Percentiles rank a stretch among this genome's conserved stretches.
phyloP scores from a whole-genome alignment of 257 asterid species.

The Penstemon davidsonii region DNA sequence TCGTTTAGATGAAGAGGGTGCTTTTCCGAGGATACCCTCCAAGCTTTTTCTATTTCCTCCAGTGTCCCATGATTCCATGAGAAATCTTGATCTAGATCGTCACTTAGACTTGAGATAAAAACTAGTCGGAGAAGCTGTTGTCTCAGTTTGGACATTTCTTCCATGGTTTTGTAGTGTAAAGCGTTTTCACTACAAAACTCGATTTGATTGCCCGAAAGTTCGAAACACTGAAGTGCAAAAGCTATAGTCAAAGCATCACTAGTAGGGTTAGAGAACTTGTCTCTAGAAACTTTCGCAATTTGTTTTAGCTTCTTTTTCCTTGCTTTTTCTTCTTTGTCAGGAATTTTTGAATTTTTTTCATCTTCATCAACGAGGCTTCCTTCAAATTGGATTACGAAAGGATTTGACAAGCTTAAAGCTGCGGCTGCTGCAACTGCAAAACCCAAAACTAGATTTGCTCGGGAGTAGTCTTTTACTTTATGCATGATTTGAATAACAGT shows the following conservation, averaged over 20 bases:
- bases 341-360: constrained; percentile 35
- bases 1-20: constrained; percentile 63
- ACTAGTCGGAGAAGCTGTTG: constrained; percentile 80
- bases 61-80: constrained; percentile 67
- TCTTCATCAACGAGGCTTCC: constrained; percentile 40
- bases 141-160: constrained; percentile 95
- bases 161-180: constrained; percentile 84
- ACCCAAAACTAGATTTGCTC: constrained; percentile 71
- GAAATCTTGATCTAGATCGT: constrained; percentile 46
- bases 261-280: constrained; percentile 64
- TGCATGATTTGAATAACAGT: constrained; percentile 77
- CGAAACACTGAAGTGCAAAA: constrained; percentile 75
- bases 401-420: constrained; percentile 82
- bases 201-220: constrained; percentile 46
- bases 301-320: constrained; percentile 72
- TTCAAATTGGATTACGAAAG: constrained; percentile 52
- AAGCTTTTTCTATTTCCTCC: constrained; percentile 64
- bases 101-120: constrained; percentile 45
- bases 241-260: constrained; percentile 81
- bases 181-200: constrained; percentile 60
- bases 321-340: constrained; percentile 47
- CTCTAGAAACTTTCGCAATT: constrained; percentile 52
- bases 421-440: constrained; percentile 88
- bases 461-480: constrained; percentile 35
- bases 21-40: constrained; percentile 58